Conservation (phyloP, 352 stramenopile species). For the Pythium guiyangense region DNA sequence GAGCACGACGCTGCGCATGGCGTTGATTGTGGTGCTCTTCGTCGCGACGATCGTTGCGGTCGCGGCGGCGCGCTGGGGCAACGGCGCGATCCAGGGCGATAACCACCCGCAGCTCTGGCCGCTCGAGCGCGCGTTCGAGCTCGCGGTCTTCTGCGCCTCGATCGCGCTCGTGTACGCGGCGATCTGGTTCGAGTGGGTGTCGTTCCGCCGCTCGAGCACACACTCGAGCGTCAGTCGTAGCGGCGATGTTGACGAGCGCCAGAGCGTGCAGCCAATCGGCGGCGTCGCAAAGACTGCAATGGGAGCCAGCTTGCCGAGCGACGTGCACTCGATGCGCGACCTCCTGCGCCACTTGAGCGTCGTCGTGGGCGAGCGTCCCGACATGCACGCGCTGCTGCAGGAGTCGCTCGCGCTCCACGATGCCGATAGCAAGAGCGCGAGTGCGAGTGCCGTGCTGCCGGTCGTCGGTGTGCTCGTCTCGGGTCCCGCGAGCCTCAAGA, state of each 20-base stretch:
- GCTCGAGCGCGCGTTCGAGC: constrained; percentile 23
- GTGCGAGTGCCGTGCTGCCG: too few relatives aligned
- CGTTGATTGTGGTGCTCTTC: too few relatives aligned
- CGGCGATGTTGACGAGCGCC: not conserved
- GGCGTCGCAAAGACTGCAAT: too few relatives aligned
- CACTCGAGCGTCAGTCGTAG: not conserved
- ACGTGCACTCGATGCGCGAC: constrained; percentile 24
- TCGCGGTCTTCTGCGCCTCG: constrained; percentile 18
- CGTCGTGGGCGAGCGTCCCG: constrained; percentile 20
- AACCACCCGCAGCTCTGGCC: constrained; percentile 29
- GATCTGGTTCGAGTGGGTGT: constrained; percentile 1
- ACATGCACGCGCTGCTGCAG: constrained; percentile 20
- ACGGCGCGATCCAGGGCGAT: constrained; percentile 19
- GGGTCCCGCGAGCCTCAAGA: too few relatives aligned
- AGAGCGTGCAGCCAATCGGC: too few relatives aligned
- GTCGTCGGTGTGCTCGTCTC: too few relatives aligned
- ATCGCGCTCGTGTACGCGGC: constrained; percentile 3
- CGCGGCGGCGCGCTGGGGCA: constrained; percentile 14
- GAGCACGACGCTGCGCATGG: too few relatives aligned
- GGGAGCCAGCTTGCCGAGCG: not conserved
- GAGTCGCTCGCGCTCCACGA: too few relatives aligned
- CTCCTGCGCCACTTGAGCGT: constrained; percentile 24
- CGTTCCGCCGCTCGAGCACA: not conserved
- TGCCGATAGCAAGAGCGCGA: too few relatives aligned
- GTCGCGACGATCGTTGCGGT: constrained; percentile 10